phyloP scores from a whole-genome alignment of 345 rosid species.

The Sapria himalayana region DNA sequence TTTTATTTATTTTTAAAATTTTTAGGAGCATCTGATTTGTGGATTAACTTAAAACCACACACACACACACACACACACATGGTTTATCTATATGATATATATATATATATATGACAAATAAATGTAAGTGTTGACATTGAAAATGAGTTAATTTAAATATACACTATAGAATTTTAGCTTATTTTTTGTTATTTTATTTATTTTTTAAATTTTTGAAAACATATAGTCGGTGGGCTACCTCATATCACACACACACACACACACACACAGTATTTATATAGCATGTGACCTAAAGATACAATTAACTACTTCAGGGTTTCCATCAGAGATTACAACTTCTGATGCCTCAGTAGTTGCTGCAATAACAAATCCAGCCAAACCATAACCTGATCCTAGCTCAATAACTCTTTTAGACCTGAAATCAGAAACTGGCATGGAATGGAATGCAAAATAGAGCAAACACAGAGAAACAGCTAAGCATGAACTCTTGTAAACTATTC shows the following conservation, averaged over 20 bases:
- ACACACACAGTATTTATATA: conserved; percentile 1
- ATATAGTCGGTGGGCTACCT: neutral
- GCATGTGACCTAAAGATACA: conserved; percentile 69
- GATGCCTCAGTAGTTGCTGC: conserved; percentile 64
- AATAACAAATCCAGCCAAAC: conserved; percentile 71
- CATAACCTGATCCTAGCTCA: conserved; percentile 89
- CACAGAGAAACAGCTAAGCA: neutral
- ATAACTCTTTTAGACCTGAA: conserved; percentile 59
- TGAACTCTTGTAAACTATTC: no score
- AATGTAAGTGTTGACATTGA: neutral
- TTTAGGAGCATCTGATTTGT: no score
- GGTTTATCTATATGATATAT: no score
- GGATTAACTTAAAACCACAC: no score
- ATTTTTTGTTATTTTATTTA: no score
- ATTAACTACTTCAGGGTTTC: conserved; percentile 85
- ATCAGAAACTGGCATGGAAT: no score
- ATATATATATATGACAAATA: neutral
- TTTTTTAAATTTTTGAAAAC: conserved; percentile 2
- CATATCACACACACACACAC: neutral
- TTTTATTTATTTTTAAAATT: no score
- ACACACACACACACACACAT: no score
- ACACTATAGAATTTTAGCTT: no score
- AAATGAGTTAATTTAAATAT: no score
- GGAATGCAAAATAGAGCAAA: conserved; percentile 10
- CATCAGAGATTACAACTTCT: conserved; percentile 71